Percentiles rank a stretch among this genome's conserved stretches.
Evolutionary conservation across 2,329 filamentous ascomycete species (phyloP).

Genomic region (Pseudopyricularia javanii): DNA sequence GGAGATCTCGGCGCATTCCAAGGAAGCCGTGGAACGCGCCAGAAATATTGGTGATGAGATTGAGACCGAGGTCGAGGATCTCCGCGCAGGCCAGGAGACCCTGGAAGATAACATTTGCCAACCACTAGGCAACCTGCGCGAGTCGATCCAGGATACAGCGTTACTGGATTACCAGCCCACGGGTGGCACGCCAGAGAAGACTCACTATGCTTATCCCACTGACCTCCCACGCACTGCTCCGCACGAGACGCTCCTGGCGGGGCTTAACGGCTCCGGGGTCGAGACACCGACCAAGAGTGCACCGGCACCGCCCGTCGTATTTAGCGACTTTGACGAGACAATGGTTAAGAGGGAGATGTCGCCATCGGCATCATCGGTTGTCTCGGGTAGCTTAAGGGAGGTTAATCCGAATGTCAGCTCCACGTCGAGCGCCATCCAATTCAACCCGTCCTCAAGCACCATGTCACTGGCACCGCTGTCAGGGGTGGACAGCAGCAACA

Average conservation of each 20-base stretch:
- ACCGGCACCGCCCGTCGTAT: constrained; percentile 13
- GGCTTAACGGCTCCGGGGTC: constrained; percentile 22
- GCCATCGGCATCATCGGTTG: constrained; percentile 12
- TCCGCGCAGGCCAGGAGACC: constrained; percentile 49
- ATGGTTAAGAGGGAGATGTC: constrained; percentile 6
- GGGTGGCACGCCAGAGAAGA: constrained; percentile 74
- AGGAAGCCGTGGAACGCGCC: constrained; percentile 54
- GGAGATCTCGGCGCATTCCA: constrained; percentile 59
- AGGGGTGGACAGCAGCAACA: background rate
- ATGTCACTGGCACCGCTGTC: constrained; percentile 20
- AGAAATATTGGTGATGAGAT: constrained; percentile 58
- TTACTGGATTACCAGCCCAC: constrained; percentile 77
- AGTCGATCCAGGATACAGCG: constrained; percentile 48
- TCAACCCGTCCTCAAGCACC: constrained; percentile 29
- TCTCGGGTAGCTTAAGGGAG: constrained; percentile 34
- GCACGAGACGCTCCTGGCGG: constrained; percentile 27
- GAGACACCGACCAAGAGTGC: constrained; percentile 15
- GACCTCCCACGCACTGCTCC: constrained; percentile 60
- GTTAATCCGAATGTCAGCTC: constrained; percentile 34
- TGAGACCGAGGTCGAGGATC: constrained; percentile 41
- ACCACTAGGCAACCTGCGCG: constrained; percentile 59
- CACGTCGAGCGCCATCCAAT: constrained; percentile 19
- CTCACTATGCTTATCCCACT: constrained; percentile 68
- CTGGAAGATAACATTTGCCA: constrained; percentile 49
- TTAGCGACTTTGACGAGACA: constrained; percentile 5